Evolutionary conservation across 2,329 filamentous ascomycete species (phyloP).

Genomic region (Penicillium psychrosexuale): DNA sequence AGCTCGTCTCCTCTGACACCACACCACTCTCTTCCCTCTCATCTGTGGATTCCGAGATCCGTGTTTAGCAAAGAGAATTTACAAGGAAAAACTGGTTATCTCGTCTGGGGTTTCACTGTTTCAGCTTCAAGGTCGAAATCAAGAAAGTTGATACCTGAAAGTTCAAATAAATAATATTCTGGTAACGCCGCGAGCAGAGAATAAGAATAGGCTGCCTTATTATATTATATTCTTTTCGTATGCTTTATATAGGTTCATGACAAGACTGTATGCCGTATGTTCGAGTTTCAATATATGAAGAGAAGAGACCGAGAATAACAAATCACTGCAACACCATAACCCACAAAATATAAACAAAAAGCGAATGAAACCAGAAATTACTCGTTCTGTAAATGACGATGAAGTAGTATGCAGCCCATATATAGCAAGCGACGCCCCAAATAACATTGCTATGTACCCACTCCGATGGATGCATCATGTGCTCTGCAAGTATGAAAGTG

Average conservation of each 20-base stretch:
- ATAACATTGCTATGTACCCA: neutral
- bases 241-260: neutral
- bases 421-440: neutral
- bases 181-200: no score
- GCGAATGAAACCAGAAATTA: neutral
- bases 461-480: neutral
- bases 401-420: neutral
- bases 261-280: neutral
- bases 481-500: neutral
- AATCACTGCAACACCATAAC: neutral
- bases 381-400: neutral
- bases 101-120: no score
- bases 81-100: no score
- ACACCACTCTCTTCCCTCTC: no score
- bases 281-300: constrained; percentile 2
- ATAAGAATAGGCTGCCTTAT: no score
- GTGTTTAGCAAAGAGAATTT: no score
- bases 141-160: no score
- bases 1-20: no score
- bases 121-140: no score
- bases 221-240: no score
- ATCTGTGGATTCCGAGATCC: no score
- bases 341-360: constrained; percentile 1
- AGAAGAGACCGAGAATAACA: constrained; percentile 1
- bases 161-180: no score